phyloP scores from a whole-genome alignment of 257 asterid species.

The Ligustrum vulgare region DNA sequence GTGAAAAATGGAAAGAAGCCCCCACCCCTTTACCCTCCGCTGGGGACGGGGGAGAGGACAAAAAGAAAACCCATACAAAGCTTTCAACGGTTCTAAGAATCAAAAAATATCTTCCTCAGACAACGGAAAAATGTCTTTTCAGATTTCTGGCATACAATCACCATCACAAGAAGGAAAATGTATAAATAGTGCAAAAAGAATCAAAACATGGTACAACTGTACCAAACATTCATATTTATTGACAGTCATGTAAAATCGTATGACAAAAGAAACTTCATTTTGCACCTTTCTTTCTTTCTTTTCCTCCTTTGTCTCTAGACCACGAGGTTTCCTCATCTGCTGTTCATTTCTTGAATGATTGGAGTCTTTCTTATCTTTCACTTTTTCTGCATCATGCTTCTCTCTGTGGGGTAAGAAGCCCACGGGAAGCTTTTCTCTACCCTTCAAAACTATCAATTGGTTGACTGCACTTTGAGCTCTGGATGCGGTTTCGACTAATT shows the following conservation, averaged over 20 bases:
- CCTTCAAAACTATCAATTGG: slow-evolving; percentile 65
- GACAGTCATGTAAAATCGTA: background rate
- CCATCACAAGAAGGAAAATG: background rate
- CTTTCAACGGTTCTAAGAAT: background rate
- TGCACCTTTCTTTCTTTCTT: slow-evolving; percentile 91
- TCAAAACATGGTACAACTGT: background rate
- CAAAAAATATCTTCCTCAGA: slow-evolving; percentile 5
- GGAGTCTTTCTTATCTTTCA: slow-evolving; percentile 43
- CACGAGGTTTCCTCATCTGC: slow-evolving; percentile 53
- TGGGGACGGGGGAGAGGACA: background rate
- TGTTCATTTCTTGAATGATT: slow-evolving; percentile 38
- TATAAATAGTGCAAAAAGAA: background rate
- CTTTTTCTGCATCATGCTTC: slow-evolving; percentile 42
- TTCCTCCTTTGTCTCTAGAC: slow-evolving; percentile 89
- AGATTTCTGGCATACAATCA: background rate
- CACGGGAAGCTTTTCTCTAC: slow-evolving; percentile 77
- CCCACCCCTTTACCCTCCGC: background rate
- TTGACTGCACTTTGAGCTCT: slow-evolving; percentile 39
- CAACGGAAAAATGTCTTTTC: background rate
- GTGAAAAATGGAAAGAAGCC: background rate
- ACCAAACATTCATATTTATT: background rate
- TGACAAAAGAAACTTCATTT: background rate
- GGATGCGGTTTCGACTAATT: slow-evolving; percentile 50
- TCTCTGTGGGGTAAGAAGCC: slow-evolving; percentile 68
- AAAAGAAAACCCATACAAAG: background rate